phyloP scores from a whole-genome alignment of 805 yeast species.

The Vanderwaltozyma polyspora region DNA sequence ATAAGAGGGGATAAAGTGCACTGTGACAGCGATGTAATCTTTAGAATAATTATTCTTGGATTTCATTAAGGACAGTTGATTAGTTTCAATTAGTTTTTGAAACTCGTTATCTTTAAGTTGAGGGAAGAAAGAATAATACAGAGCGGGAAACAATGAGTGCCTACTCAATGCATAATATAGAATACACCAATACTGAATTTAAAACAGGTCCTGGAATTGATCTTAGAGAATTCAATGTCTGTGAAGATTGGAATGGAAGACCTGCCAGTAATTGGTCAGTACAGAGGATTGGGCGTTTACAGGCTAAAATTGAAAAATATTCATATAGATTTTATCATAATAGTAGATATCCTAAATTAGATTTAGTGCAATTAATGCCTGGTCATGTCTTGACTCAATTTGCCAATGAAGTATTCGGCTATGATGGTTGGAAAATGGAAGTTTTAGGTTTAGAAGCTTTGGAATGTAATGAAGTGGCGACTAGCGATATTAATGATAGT shows the following conservation, averaged over 20 bases:
- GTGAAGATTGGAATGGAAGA: slow-evolving; percentile 27
- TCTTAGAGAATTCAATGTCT: slow-evolving; percentile 16
- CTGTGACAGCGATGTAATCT: too few relatives aligned
- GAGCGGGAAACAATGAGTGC: slow-evolving; percentile 1
- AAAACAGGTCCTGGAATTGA: slow-evolving; percentile 13
- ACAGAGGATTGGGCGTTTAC: slow-evolving; percentile 36
- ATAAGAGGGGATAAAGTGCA: not conserved
- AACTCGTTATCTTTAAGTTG: too few relatives aligned
- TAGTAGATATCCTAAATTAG: slow-evolving; percentile 18
- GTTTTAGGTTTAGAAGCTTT: slow-evolving; percentile 23
- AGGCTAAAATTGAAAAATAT: slow-evolving; percentile 34
- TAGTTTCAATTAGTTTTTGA: too few relatives aligned
- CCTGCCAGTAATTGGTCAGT: slow-evolving; percentile 40
- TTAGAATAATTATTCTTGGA: not conserved
- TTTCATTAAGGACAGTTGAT: too few relatives aligned
- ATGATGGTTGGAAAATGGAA: slow-evolving; percentile 45
- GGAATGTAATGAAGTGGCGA: slow-evolving; percentile 8
- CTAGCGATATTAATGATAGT: slow-evolving; percentile 4
- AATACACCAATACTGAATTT: slow-evolving; percentile 12
- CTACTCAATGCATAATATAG: slow-evolving; percentile 6
- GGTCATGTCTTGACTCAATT: slow-evolving; percentile 27
- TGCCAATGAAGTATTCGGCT: slow-evolving; percentile 46
- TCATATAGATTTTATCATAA: slow-evolving; percentile 20
- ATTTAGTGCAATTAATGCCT: slow-evolving; percentile 25
- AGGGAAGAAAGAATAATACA: too few relatives aligned